phyloP scores from a whole-genome alignment of 1,284 basidiomycete genomes.

The Tranzscheliella williamsii region DNA sequence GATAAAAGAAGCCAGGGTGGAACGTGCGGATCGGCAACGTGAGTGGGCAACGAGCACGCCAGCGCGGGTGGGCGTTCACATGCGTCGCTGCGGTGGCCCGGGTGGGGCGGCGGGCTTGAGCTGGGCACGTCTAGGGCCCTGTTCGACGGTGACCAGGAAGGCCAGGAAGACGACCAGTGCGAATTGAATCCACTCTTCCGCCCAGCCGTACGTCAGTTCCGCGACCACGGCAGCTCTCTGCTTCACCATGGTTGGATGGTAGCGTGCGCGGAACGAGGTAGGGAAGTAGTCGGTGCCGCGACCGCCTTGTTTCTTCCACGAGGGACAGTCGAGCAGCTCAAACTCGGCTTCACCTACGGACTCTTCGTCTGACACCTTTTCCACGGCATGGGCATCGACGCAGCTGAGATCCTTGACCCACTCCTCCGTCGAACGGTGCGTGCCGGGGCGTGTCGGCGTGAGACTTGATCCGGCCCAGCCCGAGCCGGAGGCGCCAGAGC shows the following conservation, averaged over 20 bases:
- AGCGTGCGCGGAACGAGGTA: slow-evolving; percentile 38
- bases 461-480: background rate
- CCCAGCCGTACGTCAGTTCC: slow-evolving; percentile 41
- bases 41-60: too few relatives aligned
- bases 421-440: background rate
- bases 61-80: too few relatives aligned
- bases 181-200: slow-evolving; percentile 49
- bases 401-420: background rate
- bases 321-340: slow-evolving; percentile 39
- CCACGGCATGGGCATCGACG: background rate
- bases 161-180: slow-evolving; percentile 49
- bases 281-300: slow-evolving; percentile 50
- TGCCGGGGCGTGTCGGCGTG: background rate
- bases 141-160: slow-evolving; percentile 45
- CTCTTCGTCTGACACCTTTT: background rate
- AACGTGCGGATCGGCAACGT: too few relatives aligned
- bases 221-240: slow-evolving; percentile 37
- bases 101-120: too few relatives aligned
- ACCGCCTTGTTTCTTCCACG: slow-evolving; percentile 36
- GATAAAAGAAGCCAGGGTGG: too few relatives aligned
- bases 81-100: too few relatives aligned
- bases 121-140: slow-evolving; percentile 25
- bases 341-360: slow-evolving; percentile 27
- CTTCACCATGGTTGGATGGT: slow-evolving; percentile 45
- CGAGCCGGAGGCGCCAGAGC: background rate